These are phyloP conservation scores for Colletotrichum eleusines DNA, from an alignment of 2,329 filamentous ascomycete genomes.

Conservation along the genomic window DNA sequence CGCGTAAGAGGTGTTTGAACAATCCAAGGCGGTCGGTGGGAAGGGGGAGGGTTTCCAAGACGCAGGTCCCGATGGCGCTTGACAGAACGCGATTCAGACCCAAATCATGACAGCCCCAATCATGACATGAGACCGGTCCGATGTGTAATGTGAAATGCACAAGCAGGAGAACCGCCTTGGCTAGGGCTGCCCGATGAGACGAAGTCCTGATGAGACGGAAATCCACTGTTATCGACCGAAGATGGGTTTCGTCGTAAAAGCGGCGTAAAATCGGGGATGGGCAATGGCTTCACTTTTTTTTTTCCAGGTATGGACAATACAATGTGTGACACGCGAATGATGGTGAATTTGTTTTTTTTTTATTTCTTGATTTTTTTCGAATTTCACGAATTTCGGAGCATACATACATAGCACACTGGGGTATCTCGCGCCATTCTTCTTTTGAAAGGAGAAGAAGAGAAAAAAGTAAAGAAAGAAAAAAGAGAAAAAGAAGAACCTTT, in stretches of 20 bases:
- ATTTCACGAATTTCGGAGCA: slow-evolving; percentile 3
- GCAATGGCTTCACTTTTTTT: neutral
- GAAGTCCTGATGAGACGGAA: too few relatives aligned
- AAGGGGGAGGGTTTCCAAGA: too few relatives aligned
- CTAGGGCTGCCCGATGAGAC: neutral
- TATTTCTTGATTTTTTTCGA: neutral
- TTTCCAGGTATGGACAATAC: too few relatives aligned
- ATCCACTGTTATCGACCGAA: neutral
- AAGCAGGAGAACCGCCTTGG: neutral
- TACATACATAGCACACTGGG: slow-evolving; percentile 14
- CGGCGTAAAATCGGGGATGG: neutral
- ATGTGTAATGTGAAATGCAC: neutral
- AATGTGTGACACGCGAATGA: neutral
- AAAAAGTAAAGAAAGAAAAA: neutral
- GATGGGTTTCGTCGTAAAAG: neutral
- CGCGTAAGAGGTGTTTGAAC: neutral
- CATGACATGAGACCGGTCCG: neutral
- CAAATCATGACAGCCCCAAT: too few relatives aligned
- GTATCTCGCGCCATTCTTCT: slow-evolving; percentile 14
- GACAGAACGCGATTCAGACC: too few relatives aligned
- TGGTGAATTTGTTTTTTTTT: neutral
- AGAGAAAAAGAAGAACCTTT: neutral
- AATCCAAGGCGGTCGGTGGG: too few relatives aligned
- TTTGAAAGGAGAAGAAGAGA: neutral
- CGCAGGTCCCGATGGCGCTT: too few relatives aligned